Conservation (phyloP, 331 rosid genomes). For the Malus hybrid region DNA sequence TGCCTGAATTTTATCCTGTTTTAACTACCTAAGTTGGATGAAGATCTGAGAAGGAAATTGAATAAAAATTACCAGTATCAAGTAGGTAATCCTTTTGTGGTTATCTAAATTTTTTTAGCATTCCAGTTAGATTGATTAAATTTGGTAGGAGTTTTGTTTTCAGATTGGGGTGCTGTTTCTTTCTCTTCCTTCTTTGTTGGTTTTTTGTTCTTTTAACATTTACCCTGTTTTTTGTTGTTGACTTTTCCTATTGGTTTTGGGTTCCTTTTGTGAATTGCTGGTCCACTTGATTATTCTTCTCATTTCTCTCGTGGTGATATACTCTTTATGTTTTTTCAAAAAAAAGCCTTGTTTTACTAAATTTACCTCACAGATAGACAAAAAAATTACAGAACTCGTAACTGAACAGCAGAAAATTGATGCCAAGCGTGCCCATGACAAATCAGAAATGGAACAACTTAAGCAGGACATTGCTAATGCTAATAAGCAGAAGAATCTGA, state of each 20-base stretch:
- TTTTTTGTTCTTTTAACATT: not conserved
- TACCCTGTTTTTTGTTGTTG: not conserved
- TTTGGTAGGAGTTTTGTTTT: not conserved
- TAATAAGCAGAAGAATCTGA: conserved; percentile 61
- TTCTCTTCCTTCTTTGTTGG: not conserved
- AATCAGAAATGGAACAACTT: conserved; percentile 76
- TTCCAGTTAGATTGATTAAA: not conserved
- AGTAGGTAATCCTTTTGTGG: not conserved
- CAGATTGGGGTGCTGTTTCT: not conserved
- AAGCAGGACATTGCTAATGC: conserved; percentile 90
- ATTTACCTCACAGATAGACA: conserved; percentile 80
- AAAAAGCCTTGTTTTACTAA: conserved; percentile 41
- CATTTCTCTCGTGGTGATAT: not conserved
- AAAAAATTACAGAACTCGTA: conserved; percentile 65
- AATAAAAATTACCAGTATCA: not conserved
- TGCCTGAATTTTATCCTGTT: not conserved
- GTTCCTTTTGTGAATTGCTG: not conserved
- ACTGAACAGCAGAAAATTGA: conserved; percentile 95
- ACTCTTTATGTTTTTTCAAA: not conserved
- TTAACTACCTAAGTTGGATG: not conserved
- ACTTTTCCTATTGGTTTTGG: not conserved
- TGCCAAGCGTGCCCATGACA: conserved; percentile 63
- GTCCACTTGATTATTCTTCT: not conserved
- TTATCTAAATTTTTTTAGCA: not conserved
- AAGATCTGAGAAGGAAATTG: not conserved